Conservation (phyloP, 1,139 yeast genomes). For the Lodderomyces pseudojiufengensis region DNA sequence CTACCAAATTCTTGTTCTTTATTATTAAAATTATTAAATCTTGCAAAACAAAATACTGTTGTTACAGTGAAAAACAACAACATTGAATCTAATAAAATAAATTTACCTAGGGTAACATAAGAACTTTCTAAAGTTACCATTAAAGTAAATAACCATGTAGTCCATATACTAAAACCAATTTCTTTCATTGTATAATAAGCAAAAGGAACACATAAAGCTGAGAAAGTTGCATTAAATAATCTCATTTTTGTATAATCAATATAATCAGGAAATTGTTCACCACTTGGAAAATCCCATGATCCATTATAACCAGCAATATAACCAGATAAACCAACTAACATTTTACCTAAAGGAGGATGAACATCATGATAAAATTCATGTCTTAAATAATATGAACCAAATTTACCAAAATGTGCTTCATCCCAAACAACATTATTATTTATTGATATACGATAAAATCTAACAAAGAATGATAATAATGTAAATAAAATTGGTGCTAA, state of each 20-base stretch:
- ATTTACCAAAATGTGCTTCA: conserved; percentile 83
- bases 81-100: conserved; percentile 95
- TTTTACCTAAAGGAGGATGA: conserved; percentile 97
- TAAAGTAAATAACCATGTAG: conserved; percentile 85
- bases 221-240: conserved; percentile 85
- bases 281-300: conserved; percentile 90
- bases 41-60: conserved; percentile 71
- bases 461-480: conserved; percentile 43
- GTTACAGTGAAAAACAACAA: conserved; percentile 86
- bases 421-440: conserved; percentile 60
- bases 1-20: conserved; percentile 53
- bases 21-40: conserved; percentile 71
- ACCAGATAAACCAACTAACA: conserved; percentile 94
- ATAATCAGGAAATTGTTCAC: conserved; percentile 79
- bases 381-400: conserved; percentile 88
- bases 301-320: conserved; percentile 94
- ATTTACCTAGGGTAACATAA: conserved; percentile 84
- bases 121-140: conserved; percentile 86
- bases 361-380: conserved; percentile 97
- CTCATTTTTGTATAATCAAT: conserved; percentile 91
- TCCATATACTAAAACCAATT: conserved; percentile 72
- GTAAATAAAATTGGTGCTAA: conserved; percentile 50
- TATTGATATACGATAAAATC: conserved; percentile 51
- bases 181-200: conserved; percentile 92
- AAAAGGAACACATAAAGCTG: conserved; percentile 85